Conservation (phyloP, 192 early-diverging fungal genomes). For the Coemansia sp. region DNA sequence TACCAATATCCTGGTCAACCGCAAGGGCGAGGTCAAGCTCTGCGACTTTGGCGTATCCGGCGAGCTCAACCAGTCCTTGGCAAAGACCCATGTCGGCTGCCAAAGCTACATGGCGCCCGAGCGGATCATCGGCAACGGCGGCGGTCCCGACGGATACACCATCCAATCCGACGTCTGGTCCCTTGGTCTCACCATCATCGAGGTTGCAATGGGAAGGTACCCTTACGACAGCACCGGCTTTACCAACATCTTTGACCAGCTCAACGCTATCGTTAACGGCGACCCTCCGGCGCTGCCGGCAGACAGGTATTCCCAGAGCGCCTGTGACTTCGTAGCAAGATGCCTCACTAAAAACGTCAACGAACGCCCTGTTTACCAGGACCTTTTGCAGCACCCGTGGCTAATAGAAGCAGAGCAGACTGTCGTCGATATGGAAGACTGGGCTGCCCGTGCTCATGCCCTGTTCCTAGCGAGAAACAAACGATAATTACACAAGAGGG, state of each 20-base stretch:
- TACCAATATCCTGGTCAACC: slow-evolving; percentile 88
- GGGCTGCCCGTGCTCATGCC: slow-evolving; percentile 66
- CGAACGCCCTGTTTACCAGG: slow-evolving; percentile 70
- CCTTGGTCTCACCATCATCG: slow-evolving; percentile 82
- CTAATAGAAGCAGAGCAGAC: slow-evolving; percentile 59
- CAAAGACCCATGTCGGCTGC: slow-evolving; percentile 91
- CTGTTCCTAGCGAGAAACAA: slow-evolving; percentile 23
- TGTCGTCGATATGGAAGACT: slow-evolving; percentile 79
- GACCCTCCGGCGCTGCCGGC: slow-evolving; percentile 70
- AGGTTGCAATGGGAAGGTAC: slow-evolving; percentile 76
- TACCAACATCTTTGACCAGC: slow-evolving; percentile 80
- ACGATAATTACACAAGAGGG: no score
- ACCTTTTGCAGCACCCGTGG: slow-evolving; percentile 78
- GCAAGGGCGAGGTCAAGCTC: slow-evolving; percentile 84
- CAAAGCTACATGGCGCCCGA: slow-evolving; percentile 98
- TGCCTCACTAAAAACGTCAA: slow-evolving; percentile 73
- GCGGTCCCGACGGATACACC: slow-evolving; percentile 65
- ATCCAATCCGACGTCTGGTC: slow-evolving; percentile 94
- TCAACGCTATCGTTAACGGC: slow-evolving; percentile 81
- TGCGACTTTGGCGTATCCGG: slow-evolving; percentile 97
- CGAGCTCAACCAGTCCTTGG: slow-evolving; percentile 81
- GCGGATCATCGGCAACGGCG: slow-evolving; percentile 63
- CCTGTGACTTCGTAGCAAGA: slow-evolving; percentile 73
- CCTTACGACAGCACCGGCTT: slow-evolving; percentile 69
- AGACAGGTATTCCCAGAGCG: slow-evolving; percentile 62